Conservation (phyloP, 345 rosid genomes). For the Sisymbrium altissimum region DNA sequence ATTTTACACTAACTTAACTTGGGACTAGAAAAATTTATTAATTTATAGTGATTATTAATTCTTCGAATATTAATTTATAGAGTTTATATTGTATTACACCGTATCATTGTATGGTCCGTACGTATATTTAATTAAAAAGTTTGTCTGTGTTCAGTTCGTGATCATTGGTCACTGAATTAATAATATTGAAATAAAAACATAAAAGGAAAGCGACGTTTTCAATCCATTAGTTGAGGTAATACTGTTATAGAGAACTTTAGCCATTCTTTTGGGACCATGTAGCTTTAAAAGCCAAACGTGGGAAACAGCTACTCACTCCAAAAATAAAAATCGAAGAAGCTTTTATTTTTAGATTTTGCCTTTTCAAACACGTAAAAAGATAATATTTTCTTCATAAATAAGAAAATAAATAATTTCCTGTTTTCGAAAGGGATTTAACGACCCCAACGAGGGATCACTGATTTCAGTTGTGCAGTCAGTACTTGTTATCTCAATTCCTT, state of each 20-base stretch:
- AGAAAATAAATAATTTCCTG: neutral
- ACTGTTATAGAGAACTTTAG: neutral
- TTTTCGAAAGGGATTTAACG: neutral
- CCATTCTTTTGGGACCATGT: constrained; percentile 10
- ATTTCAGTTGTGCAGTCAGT: neutral
- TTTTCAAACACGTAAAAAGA: neutral
- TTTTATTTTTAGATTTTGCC: neutral
- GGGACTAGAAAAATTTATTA: too few relatives aligned
- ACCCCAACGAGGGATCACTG: neutral
- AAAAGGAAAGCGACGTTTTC: neutral
- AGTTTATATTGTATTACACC: too few relatives aligned
- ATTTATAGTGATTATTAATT: too few relatives aligned
- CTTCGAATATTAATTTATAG: too few relatives aligned
- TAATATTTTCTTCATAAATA: neutral
- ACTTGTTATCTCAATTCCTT: neutral
- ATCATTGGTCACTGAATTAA: neutral
- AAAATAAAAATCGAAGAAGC: neutral
- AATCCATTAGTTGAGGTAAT: neutral
- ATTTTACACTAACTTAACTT: too few relatives aligned
- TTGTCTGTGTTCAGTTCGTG: neutral
- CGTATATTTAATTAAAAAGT: neutral
- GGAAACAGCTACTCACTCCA: constrained; percentile 6
- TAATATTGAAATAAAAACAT: neutral
- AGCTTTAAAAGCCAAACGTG: constrained; percentile 1
- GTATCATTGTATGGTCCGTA: neutral